Evolutionary conservation across 2,329 filamentous ascomycete genomes (phyloP), one percentile per base, ranked within the genome.

Genomic region (Bertia moriformis): DNA sequence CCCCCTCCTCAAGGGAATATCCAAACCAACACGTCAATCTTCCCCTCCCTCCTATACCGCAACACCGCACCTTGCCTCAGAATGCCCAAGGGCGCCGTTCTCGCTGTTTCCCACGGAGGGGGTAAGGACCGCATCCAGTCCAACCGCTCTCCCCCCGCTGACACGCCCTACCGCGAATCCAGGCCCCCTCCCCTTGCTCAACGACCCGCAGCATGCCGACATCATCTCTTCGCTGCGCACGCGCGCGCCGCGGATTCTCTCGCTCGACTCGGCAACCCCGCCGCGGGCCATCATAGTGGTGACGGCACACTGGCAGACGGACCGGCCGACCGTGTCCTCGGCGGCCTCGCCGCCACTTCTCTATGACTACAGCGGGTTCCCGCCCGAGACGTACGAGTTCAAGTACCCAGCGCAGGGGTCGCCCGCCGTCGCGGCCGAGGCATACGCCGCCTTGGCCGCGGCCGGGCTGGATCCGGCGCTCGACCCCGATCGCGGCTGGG

Each of bases 361-460:
- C 38, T 78, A 73, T 49, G 72, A 78, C 49, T 78, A 77, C 54
- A 64, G 63, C 47, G 69, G 69, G 14, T 77, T 78, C 47, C 73
- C 73, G 0, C 49, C 58, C 7, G 71, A 71, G 51, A 49, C 65
- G 0, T 78, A 78, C 50, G 43, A 58, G 14, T 54, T 76, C 45
- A 65, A 66, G 47, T 76, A 78, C 47, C 60, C 68, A 3, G 73
- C 73, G 3, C 61, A 66, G 0, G 73, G 73, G 1, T 64, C 64
- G 19, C 69, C 71, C 1, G 63, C 62, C 22, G 50, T 78, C 3
- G 73, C 73, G 0, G 52, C 50, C 2, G 57, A 67, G 42, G 56
- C 75, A 18, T 59, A 58, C 10, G 53, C 57, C n/a, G 59, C 61
- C 3, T 47, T 78, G 29, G 53, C 57, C 14, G 54, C 51, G 2